Evolutionary conservation across 148 eudicot species (phyloP), one percentile per base, ranked within the genome.

Genomic region (Vaccinium corymbosum): DNA sequence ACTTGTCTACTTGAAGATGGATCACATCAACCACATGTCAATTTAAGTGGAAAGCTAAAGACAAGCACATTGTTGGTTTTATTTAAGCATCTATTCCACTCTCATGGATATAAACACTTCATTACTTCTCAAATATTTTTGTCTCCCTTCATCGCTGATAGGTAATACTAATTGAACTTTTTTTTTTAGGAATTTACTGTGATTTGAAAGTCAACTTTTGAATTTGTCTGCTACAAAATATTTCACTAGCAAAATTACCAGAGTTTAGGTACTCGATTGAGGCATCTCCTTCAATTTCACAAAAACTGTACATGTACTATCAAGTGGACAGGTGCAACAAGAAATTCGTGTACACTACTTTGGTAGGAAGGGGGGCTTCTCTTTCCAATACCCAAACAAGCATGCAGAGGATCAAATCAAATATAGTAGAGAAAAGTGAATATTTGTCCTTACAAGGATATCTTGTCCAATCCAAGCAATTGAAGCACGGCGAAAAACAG

Each of bases 401-500:
- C 12, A 78, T 42, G 76, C 52, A 79, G 38, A 35, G n/a, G 46
- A 52, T 49, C 20, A 72, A 70, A 5, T 62, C 16, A 50, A 52
- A 76, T 32, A 49, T 42, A 42, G 71, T 66, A 68, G 4, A 66
- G 16, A 51, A 48, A 8, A 32, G 61, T 5, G 71, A 1, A 70
- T 83, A 84, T 35, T 48, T 17, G 61, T 85, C 48, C 99, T 92
- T 90, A 97, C 99, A 87, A 97, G 99, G 87, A 97, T 92, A 87
- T 97, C 98, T 93, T 97, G 99, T 85, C 99, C 99, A 48, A 95
- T 95, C 99, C 98, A 97, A 85, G 98, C 99, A 87, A 83, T 91
- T 73, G 91, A 86, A 81, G 80, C 84, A 56, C 89, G 92, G 49
- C 98, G 98, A 78, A 81, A 90, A 85, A 93, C 92, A 50, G 98